Evolutionary conservation across 2,329 filamentous ascomycete genomes (phyloP), one percentile per base, ranked within the genome.

Genomic region (Xylariaceae sp.): DNA sequence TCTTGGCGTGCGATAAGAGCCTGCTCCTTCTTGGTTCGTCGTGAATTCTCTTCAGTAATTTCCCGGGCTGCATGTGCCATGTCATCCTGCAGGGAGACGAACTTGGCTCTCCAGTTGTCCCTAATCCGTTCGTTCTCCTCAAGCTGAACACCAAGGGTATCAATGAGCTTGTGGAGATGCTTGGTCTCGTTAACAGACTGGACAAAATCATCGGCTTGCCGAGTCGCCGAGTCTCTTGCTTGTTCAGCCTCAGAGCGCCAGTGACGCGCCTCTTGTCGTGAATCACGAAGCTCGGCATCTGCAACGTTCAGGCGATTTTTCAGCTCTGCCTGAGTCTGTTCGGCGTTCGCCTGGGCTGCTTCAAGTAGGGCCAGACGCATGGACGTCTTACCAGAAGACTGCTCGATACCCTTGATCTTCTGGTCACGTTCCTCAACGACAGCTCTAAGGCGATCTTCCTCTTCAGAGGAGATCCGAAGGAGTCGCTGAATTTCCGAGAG

Each of bases 51-150:
- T 67, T 90, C 87, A 19, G 89, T 87, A 60, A 97, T 87, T 60
- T 96, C 89, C 43, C 86, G 86, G 50, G 91, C 88, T 45, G 92
- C 90, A 53, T 81, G 81, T 28, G 87, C 84, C 88, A 98, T 94
- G 66, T 97, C 92, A 62, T 92, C 85, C 74, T 98, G 93, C 34
- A 99, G 79, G 58, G 87, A 87, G 66, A 94, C 86, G 68, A 97
- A 90, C 74, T 95, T 96, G 71, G 81, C 80, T 64, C 92, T 88
- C 84, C 96, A 93, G 59, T 83, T 87, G 71, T 96, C 91, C 56
- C 92, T 88, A 57, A 96, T 84, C 62, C 89, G 87, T 69, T 93
- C 87, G 68, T 92, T 94, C 76, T 96, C 93, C 68, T 95, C 88
- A 37, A 95, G 85, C 70, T 96, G 92, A 41, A 84, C 84, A 60